Base-by-base conservation (phyloP, 768 basidiomycete species). In the Strobilomyces dryophilus region DNA sequence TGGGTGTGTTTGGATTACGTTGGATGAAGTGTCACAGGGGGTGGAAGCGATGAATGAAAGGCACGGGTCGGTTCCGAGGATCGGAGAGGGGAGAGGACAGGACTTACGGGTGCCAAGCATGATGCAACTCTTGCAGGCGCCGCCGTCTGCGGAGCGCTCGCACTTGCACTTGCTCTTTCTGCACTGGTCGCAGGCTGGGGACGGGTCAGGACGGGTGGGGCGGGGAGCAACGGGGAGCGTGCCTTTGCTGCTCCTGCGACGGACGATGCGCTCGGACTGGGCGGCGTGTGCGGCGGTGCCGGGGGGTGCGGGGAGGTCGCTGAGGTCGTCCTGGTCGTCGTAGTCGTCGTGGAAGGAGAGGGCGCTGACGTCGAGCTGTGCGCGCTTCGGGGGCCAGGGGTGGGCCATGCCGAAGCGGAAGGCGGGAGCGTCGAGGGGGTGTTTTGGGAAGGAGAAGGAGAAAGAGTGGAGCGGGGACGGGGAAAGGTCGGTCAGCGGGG, bases 161-260 rank as follows among this genome's bases (percentile, higher is more conserved):
- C 91, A 92, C 71, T 92, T 92, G 76, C 91, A 92, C 65, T 92
- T 92, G 63, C 84, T 87, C 69, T 92, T 92, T 51, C 90, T 81
- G 68, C 91, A 92, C 63, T 92, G 89, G 70, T 92, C 90, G 72
- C 90, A 93, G 21, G 91, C 89, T 87, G 15, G 29, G 11, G 9
- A 12, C 5, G 29, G n/a, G 40, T 57, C 21, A 52, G 55, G 10
- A n/a, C 1, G 20, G 31, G 5, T 1, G 14, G 21, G 32, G 26
- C 47, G 31, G 51, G 8, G 35, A 36, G 45, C 14, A 42, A 44
- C 9, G 43, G 46, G 39, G 68, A 71, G 20, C 59, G 24, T 24
- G 80, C 85, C 85, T 80, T 89, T 91, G 67, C 85, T 89, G 60
- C 88, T 90, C 59, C 88, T 73, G 51, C 89, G 76, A 51, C 88